Conservation (phyloP, 164 flowering plant genomes). For the Vitis rupestris region DNA sequence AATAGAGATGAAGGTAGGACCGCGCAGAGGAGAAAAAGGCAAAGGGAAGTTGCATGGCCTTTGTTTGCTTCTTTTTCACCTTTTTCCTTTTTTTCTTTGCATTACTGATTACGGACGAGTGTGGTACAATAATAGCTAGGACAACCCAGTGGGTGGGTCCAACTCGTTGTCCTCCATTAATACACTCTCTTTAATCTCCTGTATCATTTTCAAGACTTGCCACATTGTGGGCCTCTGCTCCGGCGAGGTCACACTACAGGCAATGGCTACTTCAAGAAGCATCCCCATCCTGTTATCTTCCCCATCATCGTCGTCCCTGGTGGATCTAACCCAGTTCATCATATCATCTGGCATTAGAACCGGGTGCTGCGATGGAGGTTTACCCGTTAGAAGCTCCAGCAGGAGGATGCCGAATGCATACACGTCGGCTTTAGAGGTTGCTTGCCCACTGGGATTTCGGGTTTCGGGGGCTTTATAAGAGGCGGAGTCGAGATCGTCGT, state of each 20-base stretch:
- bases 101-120: conserved; percentile 7
- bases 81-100: neutral
- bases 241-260: conserved; percentile 53
- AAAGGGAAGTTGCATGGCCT: too few relatives aligned
- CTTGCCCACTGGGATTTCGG: conserved; percentile 29
- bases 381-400: conserved; percentile 79
- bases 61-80: too few relatives aligned
- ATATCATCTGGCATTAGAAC: conserved; percentile 39
- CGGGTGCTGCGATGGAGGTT: conserved; percentile 64
- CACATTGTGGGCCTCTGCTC: conserved; percentile 93
- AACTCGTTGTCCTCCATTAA: conserved; percentile 45
- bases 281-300: conserved; percentile 60
- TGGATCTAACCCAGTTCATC: conserved; percentile 58
- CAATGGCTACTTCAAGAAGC: conserved; percentile 69
- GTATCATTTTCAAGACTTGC: conserved; percentile 93
- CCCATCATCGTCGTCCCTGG: conserved; percentile 55
- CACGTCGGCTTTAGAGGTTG: conserved; percentile 72
- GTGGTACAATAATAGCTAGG: conserved; percentile 12
- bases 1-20: too few relatives aligned
- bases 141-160: conserved; percentile 15
- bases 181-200: conserved; percentile 75
- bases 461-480: conserved; percentile 71
- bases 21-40: too few relatives aligned
- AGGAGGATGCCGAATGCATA: conserved; percentile 75
- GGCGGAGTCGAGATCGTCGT: conserved; percentile 25